Base-by-base conservation (phyloP, 306 rosid genomes). In the Prosopis cineraria region DNA sequence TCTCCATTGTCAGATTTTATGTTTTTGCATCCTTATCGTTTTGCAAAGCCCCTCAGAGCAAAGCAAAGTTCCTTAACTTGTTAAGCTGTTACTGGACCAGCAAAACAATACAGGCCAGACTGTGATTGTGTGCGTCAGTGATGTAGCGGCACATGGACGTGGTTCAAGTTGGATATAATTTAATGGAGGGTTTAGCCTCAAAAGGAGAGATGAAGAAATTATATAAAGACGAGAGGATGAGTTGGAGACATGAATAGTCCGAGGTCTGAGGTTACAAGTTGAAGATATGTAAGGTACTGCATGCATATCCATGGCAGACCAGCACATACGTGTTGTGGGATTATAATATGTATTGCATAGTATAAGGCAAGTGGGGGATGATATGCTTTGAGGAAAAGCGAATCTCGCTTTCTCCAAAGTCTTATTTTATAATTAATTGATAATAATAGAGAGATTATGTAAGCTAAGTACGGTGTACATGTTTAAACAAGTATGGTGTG, bases 201-300 rank as follows among this genome's bases (percentile, higher is more conserved):
- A 78, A 62, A 79, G 34, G 20, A 25, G 48, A n/a, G 68, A 79
- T 16, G 6, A 10, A 16, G 34, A 52, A 31, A 31, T 31, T 4
- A 31, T 31, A 31, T 31, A 74, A 20, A 53, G 31, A 45, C 4
- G 7, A 20, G 56, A 53, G 4, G 50, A 31, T 73, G 77, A 70
- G 86, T 66, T 79, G 84, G 82, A 71, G 60, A 55, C 31, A 24
- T 20, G 59, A 52, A 52, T 52, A 78, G 30, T 55, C 62, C 62
- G 14, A 31, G 10, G 34, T 69, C 25, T 22, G 25, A 68, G 77
- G 64, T 63, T 43, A 29, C 72, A 68, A 34, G 44, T 78, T 31
- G 50, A 73, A 62, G 44, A 19, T 14, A 60, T 14, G 14, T 27
- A 63, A 67, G 36, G 40, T 67, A 3, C 50, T 40, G 72, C 34